Percentiles rank a stretch among this genome's conserved stretches.
Conservation (phyloP, 768 basidiomycete species). For the Russula sp. region DNA sequence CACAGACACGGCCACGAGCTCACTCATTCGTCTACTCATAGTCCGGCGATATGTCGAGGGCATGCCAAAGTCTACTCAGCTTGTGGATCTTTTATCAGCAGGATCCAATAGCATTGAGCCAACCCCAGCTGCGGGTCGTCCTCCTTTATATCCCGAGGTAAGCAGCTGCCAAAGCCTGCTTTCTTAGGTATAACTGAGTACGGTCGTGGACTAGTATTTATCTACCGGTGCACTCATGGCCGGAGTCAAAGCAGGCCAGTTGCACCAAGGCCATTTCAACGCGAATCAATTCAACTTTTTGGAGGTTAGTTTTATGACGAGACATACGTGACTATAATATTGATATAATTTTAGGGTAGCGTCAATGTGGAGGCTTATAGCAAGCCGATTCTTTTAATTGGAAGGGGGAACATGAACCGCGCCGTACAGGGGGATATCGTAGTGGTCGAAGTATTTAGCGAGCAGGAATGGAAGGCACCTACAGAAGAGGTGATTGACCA, state of each 20-base stretch:
- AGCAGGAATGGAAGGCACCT: slow-evolving; percentile 89
- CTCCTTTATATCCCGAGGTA: slow-evolving; percentile 75
- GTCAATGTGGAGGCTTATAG: slow-evolving; percentile 70
- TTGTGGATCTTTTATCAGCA: slow-evolving; percentile 81
- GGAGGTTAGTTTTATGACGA: slow-evolving; percentile 55
- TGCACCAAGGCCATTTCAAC: slow-evolving; percentile 93
- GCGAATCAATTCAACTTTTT: slow-evolving; percentile 95
- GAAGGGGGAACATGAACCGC: slow-evolving; percentile 93
- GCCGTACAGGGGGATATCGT: slow-evolving; percentile 93
- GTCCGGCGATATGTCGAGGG: slow-evolving; percentile 81
- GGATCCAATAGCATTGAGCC: slow-evolving; percentile 63
- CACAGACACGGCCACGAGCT: neutral
- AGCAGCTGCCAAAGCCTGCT: slow-evolving; percentile 22
- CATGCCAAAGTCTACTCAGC: slow-evolving; percentile 56
- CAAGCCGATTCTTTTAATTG: slow-evolving; percentile 80
- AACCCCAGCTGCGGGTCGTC: slow-evolving; percentile 49
- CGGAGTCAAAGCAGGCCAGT: slow-evolving; percentile 78
- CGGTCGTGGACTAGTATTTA: slow-evolving; percentile 58
- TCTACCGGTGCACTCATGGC: slow-evolving; percentile 66
- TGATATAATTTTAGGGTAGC: slow-evolving; percentile 53
- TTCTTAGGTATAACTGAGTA: neutral
- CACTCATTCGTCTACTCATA: slow-evolving; percentile 33
- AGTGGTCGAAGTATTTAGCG: slow-evolving; percentile 80
- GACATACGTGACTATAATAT: neutral
- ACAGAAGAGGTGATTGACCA: slow-evolving; percentile 92